Evolutionary conservation across 495 filamentous ascomycete genomes (phyloP), one percentile per base, ranked within the genome.

Genomic region (Physcia stellaris): DNA sequence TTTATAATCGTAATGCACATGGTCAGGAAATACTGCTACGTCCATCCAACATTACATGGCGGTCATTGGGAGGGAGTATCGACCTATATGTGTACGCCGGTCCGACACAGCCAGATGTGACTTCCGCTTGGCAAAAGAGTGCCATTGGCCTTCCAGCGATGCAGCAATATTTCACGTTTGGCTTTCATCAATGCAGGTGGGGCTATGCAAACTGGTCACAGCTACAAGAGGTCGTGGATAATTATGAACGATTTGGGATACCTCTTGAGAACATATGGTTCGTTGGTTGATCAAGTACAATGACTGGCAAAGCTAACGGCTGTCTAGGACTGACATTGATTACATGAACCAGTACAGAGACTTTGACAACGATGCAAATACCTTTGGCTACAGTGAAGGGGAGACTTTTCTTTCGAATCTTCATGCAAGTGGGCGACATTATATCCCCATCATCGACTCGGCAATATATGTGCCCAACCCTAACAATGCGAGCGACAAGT

Each of bases 401-500:
- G 63, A 74, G 34, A 56, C 58, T 1, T 85, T 92, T 51, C 51
- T 94, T 10, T 55, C 60, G 1, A 57, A 62, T 12, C 58, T 94
- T 2, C 83, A 87, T 53, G 58, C 59, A 3, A 69, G 70, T 46
- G 68, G 73, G 6, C 80, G 80, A 48, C 79, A 86, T 47, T 92
- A 74, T 39, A 67, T 94, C 6, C 83, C 83, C 0, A 90, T 94
- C 32, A 69, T 94, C n/a, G 85, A 92, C 51, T 68, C 79, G 2
- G 84, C 81, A 4, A 73, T 90, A 21, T 88, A 86, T 45, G 71
- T 76, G 18, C 81, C 83, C 0, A 80, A 85, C 37, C 80, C 80
- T 2, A 58, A 70, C 12, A 80, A 90, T 46, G 62, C 65, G 0
- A 75, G 64, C 29, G 85, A 92, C 57, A 70, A 70, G 53, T 77